Percentiles rank a stretch among this genome's conserved stretches.
These are phyloP conservation scores for Neopestalotiopsis rosae DNA, from an alignment of 2,329 filamentous ascomycete genomes.

Conservation along the genomic window DNA sequence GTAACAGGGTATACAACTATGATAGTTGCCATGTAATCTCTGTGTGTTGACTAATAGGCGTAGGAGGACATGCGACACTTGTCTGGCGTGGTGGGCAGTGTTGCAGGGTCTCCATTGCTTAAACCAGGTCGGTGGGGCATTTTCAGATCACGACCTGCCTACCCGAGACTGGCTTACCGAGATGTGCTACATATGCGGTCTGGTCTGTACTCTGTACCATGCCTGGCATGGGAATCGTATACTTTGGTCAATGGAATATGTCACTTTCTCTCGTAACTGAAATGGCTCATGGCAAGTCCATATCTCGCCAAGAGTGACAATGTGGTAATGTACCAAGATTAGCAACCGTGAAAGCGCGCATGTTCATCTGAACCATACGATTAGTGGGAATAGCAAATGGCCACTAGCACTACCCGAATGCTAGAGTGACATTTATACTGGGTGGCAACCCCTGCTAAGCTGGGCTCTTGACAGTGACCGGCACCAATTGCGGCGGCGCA, in stretches of 20 bases:
- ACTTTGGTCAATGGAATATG: background rate
- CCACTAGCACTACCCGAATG: slow-evolving; percentile 1
- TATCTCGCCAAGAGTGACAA: background rate
- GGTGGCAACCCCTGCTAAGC: background rate
- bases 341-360: background rate
- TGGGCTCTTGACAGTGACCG: background rate
- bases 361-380: background rate
- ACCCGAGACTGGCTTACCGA: slow-evolving; percentile 8
- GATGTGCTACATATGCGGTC: slow-evolving; percentile 11
- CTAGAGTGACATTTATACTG: slow-evolving; percentile 2
- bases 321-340: background rate
- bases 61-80: background rate
- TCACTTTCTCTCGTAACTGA: background rate
- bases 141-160: background rate
- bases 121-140: background rate
- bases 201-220: background rate
- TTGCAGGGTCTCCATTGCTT: background rate
- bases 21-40: background rate
- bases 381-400: background rate
- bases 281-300: background rate
- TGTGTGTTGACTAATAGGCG: background rate
- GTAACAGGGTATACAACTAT: background rate
- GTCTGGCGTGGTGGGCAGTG: background rate
- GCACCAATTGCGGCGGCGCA: background rate
- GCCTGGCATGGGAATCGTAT: background rate